Base-by-base conservation (phyloP, 352 stramenopile species). In the Globisporangium emineosum region DNA sequence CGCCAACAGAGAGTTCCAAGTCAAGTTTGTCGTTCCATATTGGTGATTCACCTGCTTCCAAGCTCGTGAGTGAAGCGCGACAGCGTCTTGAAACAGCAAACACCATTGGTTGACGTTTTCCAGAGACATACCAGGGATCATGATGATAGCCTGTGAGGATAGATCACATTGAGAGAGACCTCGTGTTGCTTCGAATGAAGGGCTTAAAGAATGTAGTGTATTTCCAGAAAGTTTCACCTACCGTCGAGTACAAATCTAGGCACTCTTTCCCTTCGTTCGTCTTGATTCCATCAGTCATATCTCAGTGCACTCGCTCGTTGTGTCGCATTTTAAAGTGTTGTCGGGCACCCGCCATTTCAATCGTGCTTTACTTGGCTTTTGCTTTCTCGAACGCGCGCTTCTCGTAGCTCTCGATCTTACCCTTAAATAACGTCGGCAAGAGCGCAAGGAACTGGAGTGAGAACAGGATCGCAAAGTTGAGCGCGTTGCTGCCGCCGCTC, bases 391-490 rank as follows among this genome's bases (percentile, higher is more conserved):
- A 93, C 21, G 80, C 71, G 10, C 82, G 57, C 70, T 91, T 79
- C 78, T 93, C 84, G 64, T 90, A 93, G 51, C 80, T 89, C 56
- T 90, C 83, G 29, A 95, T 86, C 70, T 93, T 93, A 72, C 82
- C 76, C 78, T 95, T 95, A 68, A 95, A 91, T 6, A 95, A 64
- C 33, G 85, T 95, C 42, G 86, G 86, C 50, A 95, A 65, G 35
- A 95, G 63, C 8, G 86, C 86, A 3, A 95, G 78, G 65, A 95
- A 93, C 61, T 95, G 86, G n/a, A 95, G 72, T 63, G 76, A 68
- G 57, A 95, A 95, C 15, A 95, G 78, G 45, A 93, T 83, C 13
- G 68, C 80, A 66, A 95, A 95, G 68, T 91, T 95, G 40, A 89
- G 23, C 13, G 75, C 74, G 60, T 95, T 95, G 69, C 73, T 93